Conservation (phyloP, 495 filamentous ascomycete species). For the Penicillium waksmanii region DNA sequence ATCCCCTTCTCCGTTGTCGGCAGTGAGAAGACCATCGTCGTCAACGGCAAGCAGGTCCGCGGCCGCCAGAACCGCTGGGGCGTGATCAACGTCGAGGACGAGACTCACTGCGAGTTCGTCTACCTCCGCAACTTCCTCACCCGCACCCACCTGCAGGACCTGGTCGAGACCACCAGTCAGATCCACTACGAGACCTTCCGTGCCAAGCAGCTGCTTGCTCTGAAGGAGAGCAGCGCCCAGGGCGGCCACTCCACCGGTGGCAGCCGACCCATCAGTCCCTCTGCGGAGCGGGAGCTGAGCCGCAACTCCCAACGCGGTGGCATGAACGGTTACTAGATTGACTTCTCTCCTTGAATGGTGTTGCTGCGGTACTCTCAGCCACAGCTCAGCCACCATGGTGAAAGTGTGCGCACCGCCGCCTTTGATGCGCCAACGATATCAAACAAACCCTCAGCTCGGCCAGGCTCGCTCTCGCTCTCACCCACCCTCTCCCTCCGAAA, state of each 20-base stretch:
- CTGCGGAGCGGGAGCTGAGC: slow-evolving; percentile 94
- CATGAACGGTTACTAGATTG: slow-evolving; percentile 89
- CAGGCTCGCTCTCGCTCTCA: too few species aligned
- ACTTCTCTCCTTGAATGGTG: slow-evolving; percentile 17
- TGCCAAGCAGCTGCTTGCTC: slow-evolving; percentile 94
- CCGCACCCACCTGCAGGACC: slow-evolving; percentile 92
- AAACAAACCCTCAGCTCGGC: slow-evolving; percentile 8
- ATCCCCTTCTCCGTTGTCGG: slow-evolving; percentile 98
- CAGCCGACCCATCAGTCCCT: slow-evolving; percentile 91
- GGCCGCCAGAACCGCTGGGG: slow-evolving; percentile 99
- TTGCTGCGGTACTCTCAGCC: slow-evolving; percentile 10
- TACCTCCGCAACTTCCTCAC: slow-evolving; percentile 98
- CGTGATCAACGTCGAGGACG: slow-evolving; percentile 99
- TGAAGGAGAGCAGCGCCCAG: slow-evolving; percentile 96
- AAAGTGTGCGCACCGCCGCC: slow-evolving; percentile 17
- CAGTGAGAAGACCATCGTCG: slow-evolving; percentile 95
- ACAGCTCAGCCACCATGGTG: background rate
- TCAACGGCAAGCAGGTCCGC: slow-evolving; percentile 96
- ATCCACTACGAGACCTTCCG: slow-evolving; percentile 99
- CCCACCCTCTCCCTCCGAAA: slow-evolving; percentile 14
- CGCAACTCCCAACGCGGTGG: slow-evolving; percentile 93
- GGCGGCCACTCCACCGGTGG: slow-evolving; percentile 64
- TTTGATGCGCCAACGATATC: slow-evolving; percentile 20
- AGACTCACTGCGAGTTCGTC: slow-evolving; percentile 99
- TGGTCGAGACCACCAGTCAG: slow-evolving; percentile 99